phyloP scores from a whole-genome alignment of 352 stramenopile species.

The Phytophthora fragariaefolia region DNA sequence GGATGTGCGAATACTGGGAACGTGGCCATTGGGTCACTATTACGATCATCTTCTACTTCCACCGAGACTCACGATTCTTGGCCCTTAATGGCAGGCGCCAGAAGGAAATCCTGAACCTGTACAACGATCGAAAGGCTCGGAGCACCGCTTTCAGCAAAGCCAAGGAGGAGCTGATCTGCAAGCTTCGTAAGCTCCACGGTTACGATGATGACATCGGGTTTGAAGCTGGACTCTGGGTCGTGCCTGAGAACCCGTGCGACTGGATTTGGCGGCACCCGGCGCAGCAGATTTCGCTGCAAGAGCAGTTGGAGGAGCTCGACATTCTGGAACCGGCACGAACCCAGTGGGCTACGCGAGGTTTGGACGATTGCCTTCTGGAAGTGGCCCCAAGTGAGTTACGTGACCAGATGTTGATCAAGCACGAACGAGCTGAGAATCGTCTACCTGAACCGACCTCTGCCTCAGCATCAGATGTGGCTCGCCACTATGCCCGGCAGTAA shows the following conservation, averaged over 20 bases:
- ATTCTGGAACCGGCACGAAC: background rate
- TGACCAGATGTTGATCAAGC: too few species aligned
- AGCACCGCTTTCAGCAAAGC: background rate
- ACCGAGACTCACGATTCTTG: background rate
- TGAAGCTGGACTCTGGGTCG: background rate
- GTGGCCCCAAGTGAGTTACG: too few species aligned
- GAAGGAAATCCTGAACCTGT: background rate
- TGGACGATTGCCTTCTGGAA: too few species aligned
- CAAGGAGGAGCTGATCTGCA: background rate
- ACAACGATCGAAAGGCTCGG: background rate
- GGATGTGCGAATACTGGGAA: background rate
- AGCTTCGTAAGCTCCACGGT: background rate
- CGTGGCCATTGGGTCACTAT: conserved; percentile 2
- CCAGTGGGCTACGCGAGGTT: too few species aligned
- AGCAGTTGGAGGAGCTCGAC: too few species aligned
- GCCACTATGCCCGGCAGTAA: too few species aligned
- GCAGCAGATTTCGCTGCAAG: background rate
- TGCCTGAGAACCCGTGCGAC: background rate
- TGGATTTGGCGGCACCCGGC: background rate
- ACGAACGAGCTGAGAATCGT: too few species aligned
- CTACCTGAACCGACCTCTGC: too few species aligned
- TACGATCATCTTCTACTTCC: background rate
- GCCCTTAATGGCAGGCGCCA: too few species aligned
- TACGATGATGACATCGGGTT: background rate
- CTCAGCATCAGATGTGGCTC: too few species aligned